Base-by-base conservation (phyloP, 2,329 filamentous ascomycete genomes). In the Cryoendolithus antarcticus region DNA sequence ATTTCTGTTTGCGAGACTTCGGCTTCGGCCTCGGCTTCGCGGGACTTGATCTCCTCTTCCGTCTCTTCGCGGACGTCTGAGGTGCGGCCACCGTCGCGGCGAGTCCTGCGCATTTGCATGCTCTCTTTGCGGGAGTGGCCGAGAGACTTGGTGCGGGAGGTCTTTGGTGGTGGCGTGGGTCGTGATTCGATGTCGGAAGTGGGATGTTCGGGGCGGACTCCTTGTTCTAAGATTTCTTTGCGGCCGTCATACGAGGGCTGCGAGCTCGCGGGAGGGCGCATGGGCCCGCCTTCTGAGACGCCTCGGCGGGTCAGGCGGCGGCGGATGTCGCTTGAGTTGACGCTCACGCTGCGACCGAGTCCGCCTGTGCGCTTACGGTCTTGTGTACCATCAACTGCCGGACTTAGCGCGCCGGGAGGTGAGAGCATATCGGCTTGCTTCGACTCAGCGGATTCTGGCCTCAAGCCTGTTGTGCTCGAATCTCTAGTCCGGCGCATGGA, bases 1-100 rank as follows among this genome's bases (percentile, higher is more conserved):
- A 89, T 80, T 44, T 89, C 75, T 49, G 93, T 86, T 8, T 27
- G 24, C 24, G 24, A 27, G 24, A 4, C 24, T 4, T 27, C 24
- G 6, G 24, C 24, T 27, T 27, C 24, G 3, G 6, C 24, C 24
- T 27, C 24, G 6, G 24, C 24, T 27, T 27, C 24, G 24, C 24
- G 24, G 24, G 24, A 6, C 24, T 27, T 33, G 6, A 41, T 35
- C 12, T 41, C 39, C 12, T 35, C 13, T 15, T 93, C 86, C 0
- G 86, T 93, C 63, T 95, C 91, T 59, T 96, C 89, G 0, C 83
- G 83, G 2, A 95, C 81, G 51, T 91, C 83, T 12, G 79, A 76
- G 46, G 84, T 77, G 34, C 76, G 72, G 7, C 72, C 44, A 11
- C 51, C 46, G 32, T 54, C 51, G 13, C 55, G 77, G 71, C 52